Conservation (phyloP, 441 rosid species). For the Pelargonium fulgidum region DNA sequence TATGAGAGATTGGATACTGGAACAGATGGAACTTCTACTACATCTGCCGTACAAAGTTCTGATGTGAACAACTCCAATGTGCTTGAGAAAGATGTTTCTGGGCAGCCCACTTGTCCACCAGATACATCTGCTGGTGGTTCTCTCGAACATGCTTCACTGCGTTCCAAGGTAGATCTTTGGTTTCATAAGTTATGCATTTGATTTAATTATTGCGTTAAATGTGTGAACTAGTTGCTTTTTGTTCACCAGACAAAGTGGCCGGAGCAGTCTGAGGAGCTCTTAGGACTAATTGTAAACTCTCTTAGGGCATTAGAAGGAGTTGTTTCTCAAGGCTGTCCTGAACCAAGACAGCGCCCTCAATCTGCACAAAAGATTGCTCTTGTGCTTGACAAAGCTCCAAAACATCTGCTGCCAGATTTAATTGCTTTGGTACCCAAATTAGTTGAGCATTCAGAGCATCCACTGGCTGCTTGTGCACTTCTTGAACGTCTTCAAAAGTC, state of each 20-base stretch:
- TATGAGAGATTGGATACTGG: conserved; percentile 70
- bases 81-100: conserved; percentile 49
- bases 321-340: conserved; percentile 90
- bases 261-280: conserved; percentile 95
- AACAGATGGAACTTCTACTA: conserved; percentile 50
- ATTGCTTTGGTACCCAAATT: conserved; percentile 87
- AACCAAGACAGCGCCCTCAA: conserved; percentile 87
- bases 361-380: conserved; percentile 92
- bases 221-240: conserved; percentile 25
- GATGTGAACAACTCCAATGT: conserved; percentile 28
- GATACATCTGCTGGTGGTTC: conserved; percentile 56
- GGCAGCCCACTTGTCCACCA: conserved; percentile 53
- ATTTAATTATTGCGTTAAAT: conserved; percentile 26
- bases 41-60: conserved; percentile 76
- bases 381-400: conserved; percentile 90
- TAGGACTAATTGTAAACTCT: conserved; percentile 93
- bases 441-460: conserved; percentile 95
- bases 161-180: conserved; percentile 56
- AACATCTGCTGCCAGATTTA: conserved; percentile 79
- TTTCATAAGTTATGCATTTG: conserved; percentile 16
- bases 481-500: conserved; percentile 80
- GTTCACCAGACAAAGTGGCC: conserved; percentile 81
- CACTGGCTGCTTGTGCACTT: conserved; percentile 82
- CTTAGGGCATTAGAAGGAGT: conserved; percentile 90
- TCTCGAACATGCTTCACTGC: conserved; percentile 51